These are phyloP conservation scores for Cladobotryum mycophilum DNA, from an alignment of 2,329 filamentous ascomycete genomes.

Conservation along the genomic window DNA sequence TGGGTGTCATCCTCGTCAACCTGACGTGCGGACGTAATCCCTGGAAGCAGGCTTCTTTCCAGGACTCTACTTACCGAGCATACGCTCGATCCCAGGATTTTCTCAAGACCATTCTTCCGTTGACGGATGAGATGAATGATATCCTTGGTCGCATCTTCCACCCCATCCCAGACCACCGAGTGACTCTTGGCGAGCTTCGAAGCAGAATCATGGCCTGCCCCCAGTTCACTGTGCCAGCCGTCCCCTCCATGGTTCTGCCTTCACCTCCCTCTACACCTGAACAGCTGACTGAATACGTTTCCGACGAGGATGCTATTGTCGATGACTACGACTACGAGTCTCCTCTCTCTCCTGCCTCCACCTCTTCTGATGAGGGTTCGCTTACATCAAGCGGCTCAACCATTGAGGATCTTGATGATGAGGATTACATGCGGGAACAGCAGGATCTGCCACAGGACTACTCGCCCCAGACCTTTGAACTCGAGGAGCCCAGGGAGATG, in stretches of 20 bases:
- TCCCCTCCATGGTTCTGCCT: constrained; percentile 28
- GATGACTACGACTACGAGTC: constrained; percentile 40
- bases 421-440: constrained; percentile 42
- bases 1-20: constrained; percentile 98
- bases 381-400: constrained; percentile 49
- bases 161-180: constrained; percentile 73
- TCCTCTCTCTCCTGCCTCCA: constrained; percentile 45
- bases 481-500: constrained; percentile 37
- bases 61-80: constrained; percentile 92
- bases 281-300: constrained; percentile 40
- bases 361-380: constrained; percentile 49
- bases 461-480: constrained; percentile 38
- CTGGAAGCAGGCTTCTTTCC: constrained; percentile 91
- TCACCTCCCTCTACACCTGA: constrained; percentile 39
- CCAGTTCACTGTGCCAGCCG: constrained; percentile 55
- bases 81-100: constrained; percentile 82
- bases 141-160: constrained; percentile 87
- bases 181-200: constrained; percentile 73
- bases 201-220: constrained; percentile 70
- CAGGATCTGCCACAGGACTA: constrained; percentile 35
- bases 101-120: constrained; percentile 82
- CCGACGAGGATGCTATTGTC: constrained; percentile 39
- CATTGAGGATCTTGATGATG: constrained; percentile 45
- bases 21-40: constrained; percentile 96
- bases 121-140: constrained; percentile 82